A percentile compares a stretch with the other conserved stretches of the same genome.
Evolutionary conservation across 805 yeast species (phyloP).

Genomic region (Yarrowia sp.): DNA sequence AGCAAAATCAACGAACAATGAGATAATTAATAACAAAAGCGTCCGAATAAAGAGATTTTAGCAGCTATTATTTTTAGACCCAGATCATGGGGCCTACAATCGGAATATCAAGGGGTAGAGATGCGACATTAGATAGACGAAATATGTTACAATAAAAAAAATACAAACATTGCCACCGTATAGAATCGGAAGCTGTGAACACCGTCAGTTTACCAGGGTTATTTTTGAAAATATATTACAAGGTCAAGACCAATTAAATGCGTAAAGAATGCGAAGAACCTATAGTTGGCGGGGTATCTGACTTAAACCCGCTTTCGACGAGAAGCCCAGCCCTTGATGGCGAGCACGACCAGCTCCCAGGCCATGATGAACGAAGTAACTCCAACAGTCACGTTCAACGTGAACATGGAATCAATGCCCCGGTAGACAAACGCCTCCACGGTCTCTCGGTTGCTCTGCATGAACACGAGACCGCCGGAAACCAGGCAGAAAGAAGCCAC

Average conservation of each 20-base stretch:
- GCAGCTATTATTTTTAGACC: background rate
- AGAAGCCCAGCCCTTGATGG: constrained; percentile 39
- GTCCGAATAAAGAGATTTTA: no score
- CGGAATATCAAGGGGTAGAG: no score
- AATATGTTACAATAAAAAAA: no score
- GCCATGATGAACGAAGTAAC: constrained; percentile 75
- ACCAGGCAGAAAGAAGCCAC: constrained; percentile 74
- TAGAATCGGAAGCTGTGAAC: no score
- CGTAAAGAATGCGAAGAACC: constrained; percentile 19
- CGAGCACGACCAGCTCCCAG: constrained; percentile 73
- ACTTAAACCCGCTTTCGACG: constrained; percentile 6
- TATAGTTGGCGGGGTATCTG: background rate
- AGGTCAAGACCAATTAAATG: no score
- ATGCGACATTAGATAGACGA: no score
- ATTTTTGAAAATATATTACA: no score
- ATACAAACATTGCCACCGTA: no score
- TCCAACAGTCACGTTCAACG: constrained; percentile 84
- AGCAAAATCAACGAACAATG: no score
- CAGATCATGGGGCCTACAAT: no score
- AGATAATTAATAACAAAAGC: no score
- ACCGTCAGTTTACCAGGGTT: no score
- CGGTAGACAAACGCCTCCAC: constrained; percentile 77
- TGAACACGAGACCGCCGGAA: constrained; percentile 87
- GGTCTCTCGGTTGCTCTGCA: constrained; percentile 87
- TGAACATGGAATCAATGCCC: constrained; percentile 86